Conservation (phyloP, 306 rosid genomes). For the Cicer bijugum region DNA sequence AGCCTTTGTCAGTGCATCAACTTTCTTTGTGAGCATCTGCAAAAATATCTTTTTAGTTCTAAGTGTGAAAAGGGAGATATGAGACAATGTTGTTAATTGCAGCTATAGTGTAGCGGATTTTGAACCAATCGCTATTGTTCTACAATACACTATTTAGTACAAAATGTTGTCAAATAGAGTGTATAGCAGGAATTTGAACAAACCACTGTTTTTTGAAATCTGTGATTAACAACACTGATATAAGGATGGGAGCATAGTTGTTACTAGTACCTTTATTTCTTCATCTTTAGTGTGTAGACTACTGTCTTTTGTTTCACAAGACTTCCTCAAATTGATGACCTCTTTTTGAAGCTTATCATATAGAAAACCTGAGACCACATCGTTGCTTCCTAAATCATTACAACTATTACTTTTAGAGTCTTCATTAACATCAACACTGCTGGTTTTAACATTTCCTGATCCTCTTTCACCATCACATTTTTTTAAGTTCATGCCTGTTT, state of each 20-base stretch:
- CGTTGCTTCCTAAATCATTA: constrained; percentile 51
- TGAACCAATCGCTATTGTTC: background rate
- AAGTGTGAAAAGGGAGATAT: background rate
- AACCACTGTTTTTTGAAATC: background rate
- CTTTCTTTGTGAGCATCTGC: constrained; percentile 80
- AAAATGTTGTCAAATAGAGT: background rate
- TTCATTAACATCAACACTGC: constrained; percentile 39
- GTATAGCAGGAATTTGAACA: background rate
- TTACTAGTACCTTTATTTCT: constrained; percentile 74
- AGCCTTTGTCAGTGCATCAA: constrained; percentile 79
- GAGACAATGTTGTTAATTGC: background rate
- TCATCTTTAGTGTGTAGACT: constrained; percentile 67
- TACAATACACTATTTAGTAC: background rate
- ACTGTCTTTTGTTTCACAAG: constrained; percentile 65
- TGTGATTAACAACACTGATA: background rate
- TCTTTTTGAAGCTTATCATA: constrained; percentile 90
- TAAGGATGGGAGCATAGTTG: background rate
- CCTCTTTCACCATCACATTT: constrained; percentile 41
- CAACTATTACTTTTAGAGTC: constrained; percentile 44
- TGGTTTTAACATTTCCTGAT: constrained; percentile 46
- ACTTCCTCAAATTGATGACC: constrained; percentile 70
- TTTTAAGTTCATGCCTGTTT: constrained; percentile 28
- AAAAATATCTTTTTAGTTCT: constrained; percentile 45
- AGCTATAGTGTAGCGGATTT: background rate
- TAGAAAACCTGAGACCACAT: constrained; percentile 83